A percentile compares a stretch with the other conserved stretches of the same genome.
These are phyloP conservation scores for Rhizopus microsporus DNA, from an alignment of 371 early-diverging fungal genomes.

Conservation along the genomic window DNA sequence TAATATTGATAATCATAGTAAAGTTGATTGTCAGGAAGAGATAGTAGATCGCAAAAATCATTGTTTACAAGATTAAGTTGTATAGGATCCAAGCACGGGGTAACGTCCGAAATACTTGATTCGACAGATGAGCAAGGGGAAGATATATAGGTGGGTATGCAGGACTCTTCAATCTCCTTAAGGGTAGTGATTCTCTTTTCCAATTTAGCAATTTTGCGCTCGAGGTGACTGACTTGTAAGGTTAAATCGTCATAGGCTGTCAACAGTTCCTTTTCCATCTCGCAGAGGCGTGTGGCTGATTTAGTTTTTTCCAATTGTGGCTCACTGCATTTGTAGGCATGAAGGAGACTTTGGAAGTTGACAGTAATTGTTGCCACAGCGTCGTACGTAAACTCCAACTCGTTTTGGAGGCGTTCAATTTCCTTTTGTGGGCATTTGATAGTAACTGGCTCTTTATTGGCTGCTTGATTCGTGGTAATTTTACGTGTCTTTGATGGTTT, in stretches of 20 bases:
- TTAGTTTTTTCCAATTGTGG: constrained; percentile 31
- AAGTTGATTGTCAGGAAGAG: background rate
- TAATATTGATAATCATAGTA: background rate
- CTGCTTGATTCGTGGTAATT: constrained; percentile 10
- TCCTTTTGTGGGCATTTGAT: constrained; percentile 9
- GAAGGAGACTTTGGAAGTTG: constrained; percentile 40
- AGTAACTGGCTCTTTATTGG: constrained; percentile 8
- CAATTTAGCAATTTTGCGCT: constrained; percentile 33
- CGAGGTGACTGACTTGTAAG: constrained; percentile 43
- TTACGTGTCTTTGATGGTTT: constrained; percentile 8
- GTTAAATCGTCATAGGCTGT: constrained; percentile 51
- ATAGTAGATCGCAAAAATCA: background rate
- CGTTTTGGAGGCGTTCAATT: constrained; percentile 32
- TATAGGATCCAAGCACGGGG: background rate
- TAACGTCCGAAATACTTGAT: constrained; percentile 13
- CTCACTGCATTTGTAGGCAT: constrained; percentile 34
- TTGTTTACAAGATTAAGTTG: background rate
- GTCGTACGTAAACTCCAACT: constrained; percentile 42
- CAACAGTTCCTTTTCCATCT: constrained; percentile 49
- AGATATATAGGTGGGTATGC: constrained; percentile 4
- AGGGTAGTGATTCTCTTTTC: constrained; percentile 26
- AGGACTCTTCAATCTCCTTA: background rate
- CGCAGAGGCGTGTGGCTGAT: constrained; percentile 37
- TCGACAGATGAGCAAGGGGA: constrained; percentile 27
- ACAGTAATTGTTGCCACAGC: constrained; percentile 44